Conservation (phyloP, 176 grass and related monocot genomes). For the Poa annua region DNA sequence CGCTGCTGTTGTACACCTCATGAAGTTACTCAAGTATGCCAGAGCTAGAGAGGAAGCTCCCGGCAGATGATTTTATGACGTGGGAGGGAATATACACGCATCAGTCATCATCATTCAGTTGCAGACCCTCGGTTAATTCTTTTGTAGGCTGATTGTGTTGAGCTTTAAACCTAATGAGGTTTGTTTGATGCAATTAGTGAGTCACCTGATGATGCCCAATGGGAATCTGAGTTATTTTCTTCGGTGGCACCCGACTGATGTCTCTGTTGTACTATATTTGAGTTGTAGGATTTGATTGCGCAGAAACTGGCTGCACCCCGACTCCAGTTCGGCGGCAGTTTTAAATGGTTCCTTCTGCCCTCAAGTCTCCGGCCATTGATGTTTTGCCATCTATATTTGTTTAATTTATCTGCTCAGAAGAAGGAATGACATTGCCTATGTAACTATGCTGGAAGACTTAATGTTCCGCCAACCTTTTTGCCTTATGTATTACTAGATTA, state of each 20-base stretch:
- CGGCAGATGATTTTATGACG: conserved; percentile 43
- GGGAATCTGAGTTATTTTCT: not conserved
- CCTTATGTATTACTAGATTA: conserved; percentile 47
- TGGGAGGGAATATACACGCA: not conserved
- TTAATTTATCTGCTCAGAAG: conserved; percentile 32
- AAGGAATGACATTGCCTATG: conserved; percentile 17
- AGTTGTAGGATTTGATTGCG: conserved; percentile 43
- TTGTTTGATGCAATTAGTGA: conserved; percentile 21
- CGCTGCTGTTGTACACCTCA: conserved; percentile 26
- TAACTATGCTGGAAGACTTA: conserved; percentile 3
- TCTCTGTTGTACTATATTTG: conserved; percentile 27
- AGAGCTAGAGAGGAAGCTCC: conserved; percentile 14
- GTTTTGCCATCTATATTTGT: conserved; percentile 28
- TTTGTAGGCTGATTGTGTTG: conserved; percentile 11
- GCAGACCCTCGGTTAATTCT: not conserved
- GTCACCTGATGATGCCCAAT: not conserved
- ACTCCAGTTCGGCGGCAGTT: conserved; percentile 39
- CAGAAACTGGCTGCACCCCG: conserved; percentile 4
- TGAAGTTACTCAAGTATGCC: conserved; percentile 41
- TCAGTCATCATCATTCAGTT: not conserved
- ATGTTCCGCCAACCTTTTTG: conserved; percentile 9
- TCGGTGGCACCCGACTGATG: not conserved
- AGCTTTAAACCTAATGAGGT: conserved; percentile 11
- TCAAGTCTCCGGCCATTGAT: conserved; percentile 29
- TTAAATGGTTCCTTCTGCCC: conserved; percentile 38